These are phyloP conservation scores for Lithocarpus polystachyus DNA, from an alignment of 306 rosid species.

Conservation along the genomic window DNA sequence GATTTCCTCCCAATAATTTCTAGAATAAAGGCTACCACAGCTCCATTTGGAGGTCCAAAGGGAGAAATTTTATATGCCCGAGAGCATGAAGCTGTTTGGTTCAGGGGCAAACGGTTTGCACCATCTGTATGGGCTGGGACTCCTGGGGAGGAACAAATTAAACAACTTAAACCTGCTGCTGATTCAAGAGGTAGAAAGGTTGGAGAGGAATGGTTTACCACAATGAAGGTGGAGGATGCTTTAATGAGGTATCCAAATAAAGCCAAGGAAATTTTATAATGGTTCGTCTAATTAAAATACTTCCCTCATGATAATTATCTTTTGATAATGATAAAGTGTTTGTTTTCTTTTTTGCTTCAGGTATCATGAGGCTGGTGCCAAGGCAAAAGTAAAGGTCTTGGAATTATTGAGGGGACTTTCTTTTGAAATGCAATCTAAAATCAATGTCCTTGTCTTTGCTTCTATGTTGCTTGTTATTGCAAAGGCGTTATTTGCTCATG, in stretches of 20 bases:
- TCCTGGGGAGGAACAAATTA: slow-evolving; percentile 87
- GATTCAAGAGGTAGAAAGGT: slow-evolving; percentile 95
- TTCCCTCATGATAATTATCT: background rate
- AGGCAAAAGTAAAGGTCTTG: slow-evolving; percentile 70
- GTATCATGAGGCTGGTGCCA: slow-evolving; percentile 77
- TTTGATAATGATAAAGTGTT: slow-evolving; percentile 3
- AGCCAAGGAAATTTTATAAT: background rate
- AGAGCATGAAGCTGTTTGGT: slow-evolving; percentile 96
- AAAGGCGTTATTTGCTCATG: slow-evolving; percentile 90
- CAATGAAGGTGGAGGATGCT: slow-evolving; percentile 80
- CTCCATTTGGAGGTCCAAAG: slow-evolving; percentile 86
- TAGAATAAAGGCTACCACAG: slow-evolving; percentile 71
- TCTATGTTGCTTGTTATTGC: slow-evolving; percentile 84
- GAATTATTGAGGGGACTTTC: slow-evolving; percentile 81
- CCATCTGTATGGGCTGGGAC: slow-evolving; percentile 76
- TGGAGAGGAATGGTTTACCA: slow-evolving; percentile 95
- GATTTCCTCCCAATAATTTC: slow-evolving; percentile 77
- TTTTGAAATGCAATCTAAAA: slow-evolving; percentile 64
- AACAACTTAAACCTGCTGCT: slow-evolving; percentile 76
- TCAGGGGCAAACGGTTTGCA: slow-evolving; percentile 78
- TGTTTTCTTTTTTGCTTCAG: slow-evolving; percentile 35
- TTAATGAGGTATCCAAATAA: slow-evolving; percentile 53
- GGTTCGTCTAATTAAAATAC: slow-evolving; percentile 2
- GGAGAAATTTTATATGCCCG: slow-evolving; percentile 86
- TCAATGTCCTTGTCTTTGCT: slow-evolving; percentile 80